Evolutionary conservation across 2,329 filamentous ascomycete genomes (phyloP).

Genomic region (Colletotrichum lindemuthianum): DNA sequence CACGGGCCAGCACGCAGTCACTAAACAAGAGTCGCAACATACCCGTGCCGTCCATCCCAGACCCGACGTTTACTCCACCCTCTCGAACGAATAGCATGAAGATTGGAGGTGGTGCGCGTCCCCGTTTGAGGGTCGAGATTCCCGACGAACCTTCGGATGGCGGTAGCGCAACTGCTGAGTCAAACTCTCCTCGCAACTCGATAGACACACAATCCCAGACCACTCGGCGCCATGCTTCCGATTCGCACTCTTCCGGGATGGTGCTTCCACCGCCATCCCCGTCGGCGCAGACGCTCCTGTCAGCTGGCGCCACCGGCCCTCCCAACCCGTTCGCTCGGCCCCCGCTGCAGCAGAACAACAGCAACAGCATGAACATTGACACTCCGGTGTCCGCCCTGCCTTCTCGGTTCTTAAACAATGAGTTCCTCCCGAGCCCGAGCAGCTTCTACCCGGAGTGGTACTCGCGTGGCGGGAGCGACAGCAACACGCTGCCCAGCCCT

Average conservation of each 20-base stretch:
- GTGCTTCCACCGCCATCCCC: constrained; percentile 94
- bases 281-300: constrained; percentile 84
- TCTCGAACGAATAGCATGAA: constrained; percentile 82
- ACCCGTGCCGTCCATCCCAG: constrained; percentile 71
- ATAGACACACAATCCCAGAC: constrained; percentile 67
- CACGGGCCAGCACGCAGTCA: constrained; percentile 59
- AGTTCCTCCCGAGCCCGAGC: constrained; percentile 88
- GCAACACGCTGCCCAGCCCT: constrained; percentile 90
- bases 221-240: constrained; percentile 54
- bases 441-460: constrained; percentile 95
- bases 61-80: constrained; percentile 74
- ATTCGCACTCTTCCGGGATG: constrained; percentile 70
- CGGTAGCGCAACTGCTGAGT: constrained; percentile 78
- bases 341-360: constrained; percentile 73
- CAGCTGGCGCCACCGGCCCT: constrained; percentile 89
- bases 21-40: constrained; percentile 58
- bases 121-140: constrained; percentile 92
- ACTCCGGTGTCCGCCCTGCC: constrained; percentile 94
- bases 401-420: constrained; percentile 87
- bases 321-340: constrained; percentile 96
- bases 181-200: constrained; percentile 70
- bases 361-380: constrained; percentile 58
- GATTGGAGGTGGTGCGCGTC: constrained; percentile 74
- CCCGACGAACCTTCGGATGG: constrained; percentile 87
- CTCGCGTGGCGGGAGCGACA: constrained; percentile 74